Evolutionary conservation across 306 rosid species (phyloP), one percentile per base, ranked within the genome.

Genomic region (Trifolium pratense): DNA sequence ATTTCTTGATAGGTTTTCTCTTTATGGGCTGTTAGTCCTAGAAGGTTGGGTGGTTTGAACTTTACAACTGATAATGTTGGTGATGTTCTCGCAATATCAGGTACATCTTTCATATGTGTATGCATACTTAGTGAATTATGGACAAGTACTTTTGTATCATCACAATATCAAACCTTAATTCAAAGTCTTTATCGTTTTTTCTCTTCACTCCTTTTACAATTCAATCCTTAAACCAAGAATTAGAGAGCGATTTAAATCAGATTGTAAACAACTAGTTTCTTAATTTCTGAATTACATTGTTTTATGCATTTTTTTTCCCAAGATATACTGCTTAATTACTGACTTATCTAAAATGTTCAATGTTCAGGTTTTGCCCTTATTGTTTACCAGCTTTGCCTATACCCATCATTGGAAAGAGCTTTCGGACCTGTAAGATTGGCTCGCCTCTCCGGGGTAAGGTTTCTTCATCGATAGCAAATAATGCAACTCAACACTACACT

Each of bases 21-120:
- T 20, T 86, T 89, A 75, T 92, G 97, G 96, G 88, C 90, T 9
- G 91, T 83, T 5, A 89, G 96, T 84, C 90, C 96, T 74, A 57
- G 51, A 64, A 80, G 76, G 66, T 65, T 88, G 40, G 96, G 90
- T 11, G 96, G 97, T 75, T 71, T 89, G 74, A 73, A 80, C 85
- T 89, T 71, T 66, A 11, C 92, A 58, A 83, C 85, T 32, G 75
- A 83, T 78, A 32, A 68, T 53, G 96, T 89, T 7, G 58, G 58
- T 9, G 25, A 52, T 18, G 25, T 52, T 52, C 58, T 52, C 25
- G 58, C 58, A 52, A 52, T 52, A 52, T 52, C 58, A 52, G 29
- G 58, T 18, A 18, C 14, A 11, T 52, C 55, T 48, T 48, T 15
- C 9, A 45, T 15, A 66, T 39, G 11, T 6, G 17, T 20, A 39